These are phyloP conservation scores for Phoma herbarum DNA, from an alignment of 2,329 filamentous ascomycete species.

Conservation along the genomic window DNA sequence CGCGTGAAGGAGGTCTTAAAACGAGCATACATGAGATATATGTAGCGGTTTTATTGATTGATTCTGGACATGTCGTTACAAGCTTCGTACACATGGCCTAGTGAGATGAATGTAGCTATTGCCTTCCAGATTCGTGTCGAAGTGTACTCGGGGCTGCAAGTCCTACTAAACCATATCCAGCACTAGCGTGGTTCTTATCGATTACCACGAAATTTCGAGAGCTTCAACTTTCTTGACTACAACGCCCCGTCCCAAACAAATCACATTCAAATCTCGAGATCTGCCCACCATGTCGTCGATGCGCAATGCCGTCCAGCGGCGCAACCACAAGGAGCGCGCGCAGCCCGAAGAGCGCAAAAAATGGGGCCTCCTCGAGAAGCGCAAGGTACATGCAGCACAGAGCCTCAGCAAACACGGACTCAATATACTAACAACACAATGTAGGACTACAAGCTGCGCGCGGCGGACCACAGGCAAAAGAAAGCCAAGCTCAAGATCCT, in stretches of 20 bases:
- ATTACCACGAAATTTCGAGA: slow-evolving; percentile 15
- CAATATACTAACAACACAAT: neutral
- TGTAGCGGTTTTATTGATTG: no score
- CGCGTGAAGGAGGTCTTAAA: no score
- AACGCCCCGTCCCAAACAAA: neutral
- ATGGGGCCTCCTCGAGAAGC: slow-evolving; percentile 93
- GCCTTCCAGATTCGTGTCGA: no score
- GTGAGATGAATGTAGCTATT: no score
- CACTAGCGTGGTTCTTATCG: slow-evolving; percentile 1
- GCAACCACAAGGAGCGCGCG: slow-evolving; percentile 88
- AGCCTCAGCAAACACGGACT: neutral
- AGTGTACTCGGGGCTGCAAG: no score
- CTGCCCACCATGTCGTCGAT: slow-evolving; percentile 42
- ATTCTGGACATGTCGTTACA: no score
- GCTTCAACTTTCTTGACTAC: neutral
- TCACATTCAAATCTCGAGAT: neutral
- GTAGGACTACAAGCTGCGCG: slow-evolving; percentile 71
- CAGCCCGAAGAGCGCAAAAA: slow-evolving; percentile 84
- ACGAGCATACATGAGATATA: no score
- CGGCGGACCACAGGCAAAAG: slow-evolving; percentile 70
- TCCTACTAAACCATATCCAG: no score
- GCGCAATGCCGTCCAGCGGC: slow-evolving; percentile 66
- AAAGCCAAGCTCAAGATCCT: slow-evolving; percentile 67
- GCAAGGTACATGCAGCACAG: slow-evolving; percentile 65
- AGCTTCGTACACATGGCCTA: no score